Evolutionary conservation across 495 filamentous ascomycete species (phyloP), one percentile per base, ranked within the genome.

Genomic region (Podospora fimiseda): DNA sequence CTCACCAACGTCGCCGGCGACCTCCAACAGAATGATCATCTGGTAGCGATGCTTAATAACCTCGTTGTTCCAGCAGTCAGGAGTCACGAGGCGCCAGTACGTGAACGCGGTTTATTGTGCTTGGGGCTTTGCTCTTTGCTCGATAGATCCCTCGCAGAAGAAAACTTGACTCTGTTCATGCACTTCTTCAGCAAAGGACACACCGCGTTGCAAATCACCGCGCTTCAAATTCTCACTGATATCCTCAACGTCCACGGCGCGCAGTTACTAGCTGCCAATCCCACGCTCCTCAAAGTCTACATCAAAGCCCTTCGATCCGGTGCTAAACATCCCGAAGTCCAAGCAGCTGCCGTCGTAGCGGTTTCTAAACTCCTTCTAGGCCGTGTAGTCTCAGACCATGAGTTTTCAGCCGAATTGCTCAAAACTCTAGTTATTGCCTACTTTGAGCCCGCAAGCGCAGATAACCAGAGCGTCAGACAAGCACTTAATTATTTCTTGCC

Each of bases 181-280:
- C 92, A 95, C 67, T 97, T 94, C 73, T 96, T 90, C 70, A 86
- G 74, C 70, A 94, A 94, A 71, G 93, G 93, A 13, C 90, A 96
- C 61, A 84, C 90, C 19, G 84, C 84, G 3, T 76, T 98, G 44
- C 90, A 97, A 66, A 85, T 88, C 33, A 93, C 89, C 2, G 88
- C 92, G 0, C 71, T 97, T 30, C 88, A 96, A 44, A 93, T 95
- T 56, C 80, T 97, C n/a, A 87, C 88, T 27, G 93, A 98, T 68
- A 93, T 97, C 67, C 74, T 97, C 22, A 87, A 86, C 27, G 85
- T 87, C 1, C 90, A 96, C 56, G 90, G 90, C 21, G 80, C 86
- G 0, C 78, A 91, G 30, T 80, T 96, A 16, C 68, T 80, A 6
- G 72, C 77, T 1, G 63, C 67, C n/a, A 80, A 77, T 56, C 75